Percentiles rank a stretch among this genome's conserved stretches.
Conservation (phyloP, 169 alveolate genomes). For the Cryptosporidium sp. region DNA sequence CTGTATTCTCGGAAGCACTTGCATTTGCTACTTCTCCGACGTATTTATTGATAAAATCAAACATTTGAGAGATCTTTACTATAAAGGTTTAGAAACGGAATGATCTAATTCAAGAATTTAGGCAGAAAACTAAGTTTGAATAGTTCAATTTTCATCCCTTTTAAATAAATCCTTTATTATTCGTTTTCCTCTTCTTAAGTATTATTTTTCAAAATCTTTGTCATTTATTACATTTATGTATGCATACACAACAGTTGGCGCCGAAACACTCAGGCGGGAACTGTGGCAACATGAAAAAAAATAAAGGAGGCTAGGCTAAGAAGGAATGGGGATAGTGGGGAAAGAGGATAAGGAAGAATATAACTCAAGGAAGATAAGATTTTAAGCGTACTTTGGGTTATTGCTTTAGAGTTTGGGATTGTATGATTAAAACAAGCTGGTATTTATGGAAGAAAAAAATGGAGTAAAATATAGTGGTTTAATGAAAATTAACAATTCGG, state of each 20-base stretch:
- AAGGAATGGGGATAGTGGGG: not conserved
- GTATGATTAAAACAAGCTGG: not conserved
- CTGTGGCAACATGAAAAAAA: not conserved
- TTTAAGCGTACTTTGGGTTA: not conserved
- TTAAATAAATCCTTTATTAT: not conserved
- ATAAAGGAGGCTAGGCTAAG: not conserved
- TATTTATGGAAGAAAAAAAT: not conserved
- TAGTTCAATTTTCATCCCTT: not conserved
- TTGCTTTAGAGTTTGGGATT: no score
- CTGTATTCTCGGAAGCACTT: not conserved
- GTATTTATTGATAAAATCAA: conserved; percentile 55
- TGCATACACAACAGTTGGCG: conserved; percentile 32
- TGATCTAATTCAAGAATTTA: no score
- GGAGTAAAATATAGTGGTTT: not conserved
- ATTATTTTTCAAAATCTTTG: not conserved
- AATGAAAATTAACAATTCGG: not conserved
- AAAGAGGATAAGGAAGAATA: not conserved
- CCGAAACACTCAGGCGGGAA: conserved; percentile 34
- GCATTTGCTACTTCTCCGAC: conserved; percentile 20
- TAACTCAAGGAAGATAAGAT: no score
- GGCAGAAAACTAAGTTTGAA: not conserved
- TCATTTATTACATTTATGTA: conserved; percentile 10
- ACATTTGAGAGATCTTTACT: conserved; percentile 18
- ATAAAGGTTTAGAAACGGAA: no score
- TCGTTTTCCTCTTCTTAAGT: not conserved